Evolutionary conservation across 768 basidiomycete genomes (phyloP), one percentile per base, ranked within the genome.

Genomic region (Boletus reticuloceps): DNA sequence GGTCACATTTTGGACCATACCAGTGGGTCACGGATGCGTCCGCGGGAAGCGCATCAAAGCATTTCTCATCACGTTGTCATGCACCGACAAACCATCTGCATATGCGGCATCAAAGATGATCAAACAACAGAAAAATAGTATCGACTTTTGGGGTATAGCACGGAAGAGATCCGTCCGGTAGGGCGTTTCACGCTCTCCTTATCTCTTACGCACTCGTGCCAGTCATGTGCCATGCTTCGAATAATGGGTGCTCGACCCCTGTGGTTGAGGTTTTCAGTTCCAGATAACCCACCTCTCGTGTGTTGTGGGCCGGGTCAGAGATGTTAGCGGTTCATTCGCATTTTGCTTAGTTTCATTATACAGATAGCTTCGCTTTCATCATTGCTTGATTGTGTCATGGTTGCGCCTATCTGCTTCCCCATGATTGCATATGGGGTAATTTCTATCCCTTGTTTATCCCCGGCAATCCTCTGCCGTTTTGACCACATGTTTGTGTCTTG

Each of bases 151-250:
- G 38, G 34, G 14, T 16, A 10, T 14, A 39, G 25, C 22, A 51
- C 63, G 68, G 65, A 63, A 61, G 45, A 68, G 65, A 65, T 67
- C 66, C 66, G 66, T 48, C 67, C 67, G 62, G 46, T 6, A 20
- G 27, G 9, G 46, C 19, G 50, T 34, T 54, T 57, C 45, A 11
- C 41, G 22, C 53, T 20, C 31, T 42, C 17, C 36, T 22, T 29
- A 39, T 53, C 32, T 22, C 38, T 53, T 53, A 25, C 22, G 27
- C 47, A 25, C 22, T 51, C 39, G 22, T n/a, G 17, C 9, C 6
- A 29, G 27, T 36, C 49, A 34, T 31, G 27, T 36, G 40, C 29
- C 43, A 20, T 37, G 25, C 16, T 41, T 50, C 1, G 29, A 38
- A 27, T 32, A 25, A 44, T 31, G 41, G 22, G 36, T n/a, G n/a